These are phyloP conservation scores for Ziziphus jujuba DNA, from an alignment of 306 rosid genomes.

Conservation along the genomic window DNA sequence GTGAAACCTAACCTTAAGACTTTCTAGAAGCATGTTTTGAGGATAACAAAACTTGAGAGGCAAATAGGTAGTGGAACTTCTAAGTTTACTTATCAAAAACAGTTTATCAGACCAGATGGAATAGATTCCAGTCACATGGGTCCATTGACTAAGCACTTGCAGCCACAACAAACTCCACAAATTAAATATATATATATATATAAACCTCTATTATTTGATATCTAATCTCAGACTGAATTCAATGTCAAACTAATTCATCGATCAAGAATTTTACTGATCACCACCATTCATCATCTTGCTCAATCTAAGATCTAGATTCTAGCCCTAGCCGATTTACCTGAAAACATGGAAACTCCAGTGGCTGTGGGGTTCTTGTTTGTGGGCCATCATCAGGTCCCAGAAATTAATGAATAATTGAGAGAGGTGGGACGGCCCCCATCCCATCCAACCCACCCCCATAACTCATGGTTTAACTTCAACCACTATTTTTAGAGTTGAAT, in stretches of 20 bases:
- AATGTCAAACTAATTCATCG: background rate
- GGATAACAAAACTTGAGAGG: background rate
- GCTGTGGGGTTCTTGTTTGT: background rate
- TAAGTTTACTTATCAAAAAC: conserved; percentile 11
- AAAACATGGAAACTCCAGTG: too few relatives aligned
- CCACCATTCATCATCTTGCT: background rate
- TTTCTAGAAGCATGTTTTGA: conserved; percentile 8
- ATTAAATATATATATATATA: too few relatives aligned
- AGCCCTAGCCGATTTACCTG: background rate
- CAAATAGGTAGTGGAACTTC: conserved; percentile 1
- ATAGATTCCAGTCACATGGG: conserved; percentile 1
- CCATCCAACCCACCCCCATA: conserved; percentile 1
- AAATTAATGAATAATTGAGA: background rate
- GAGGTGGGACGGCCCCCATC: background rate
- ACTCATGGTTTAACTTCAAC: background rate
- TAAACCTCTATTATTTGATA: too few relatives aligned
- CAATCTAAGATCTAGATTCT: background rate
- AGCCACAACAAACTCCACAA: too few relatives aligned
- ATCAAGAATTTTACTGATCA: background rate
- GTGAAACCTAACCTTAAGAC: background rate
- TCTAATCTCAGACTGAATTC: too few relatives aligned
- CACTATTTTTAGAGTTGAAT: background rate
- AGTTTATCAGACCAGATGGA: background rate
- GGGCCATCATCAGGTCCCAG: background rate
- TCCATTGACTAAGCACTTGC: background rate